Evolutionary conservation across 148 eudicot genomes (phyloP).

Genomic region (Simmondsia chinensis): DNA sequence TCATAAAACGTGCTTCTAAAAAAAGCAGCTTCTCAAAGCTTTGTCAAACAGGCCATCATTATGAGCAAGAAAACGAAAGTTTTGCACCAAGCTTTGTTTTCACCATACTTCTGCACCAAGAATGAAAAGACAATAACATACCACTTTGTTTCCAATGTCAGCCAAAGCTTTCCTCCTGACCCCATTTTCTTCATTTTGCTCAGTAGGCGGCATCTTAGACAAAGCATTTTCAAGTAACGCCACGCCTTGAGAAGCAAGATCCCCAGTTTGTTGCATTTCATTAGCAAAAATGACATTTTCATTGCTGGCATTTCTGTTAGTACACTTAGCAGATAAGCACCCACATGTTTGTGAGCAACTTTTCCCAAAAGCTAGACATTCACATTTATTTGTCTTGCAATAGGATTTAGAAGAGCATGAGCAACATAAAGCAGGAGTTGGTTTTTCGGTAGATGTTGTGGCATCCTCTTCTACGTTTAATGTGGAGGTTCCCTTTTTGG

Average conservation of each 20-base stretch:
- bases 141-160: slow-evolving; percentile 81
- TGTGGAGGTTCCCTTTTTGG: slow-evolving; percentile 10
- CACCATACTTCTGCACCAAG: not conserved
- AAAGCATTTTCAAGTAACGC: slow-evolving; percentile 65
- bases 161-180: slow-evolving; percentile 65
- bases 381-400: slow-evolving; percentile 79
- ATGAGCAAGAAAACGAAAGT: not conserved
- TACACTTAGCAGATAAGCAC: slow-evolving; percentile 54
- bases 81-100: no score
- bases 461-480: no score
- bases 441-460: slow-evolving; percentile 13
- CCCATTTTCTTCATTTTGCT: slow-evolving; percentile 28
- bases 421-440: slow-evolving; percentile 40
- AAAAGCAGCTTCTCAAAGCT: no score
- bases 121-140: slow-evolving; percentile 13
- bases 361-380: slow-evolving; percentile 58
- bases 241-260: slow-evolving; percentile 79
- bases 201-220: slow-evolving; percentile 37
- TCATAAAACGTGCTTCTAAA: no score
- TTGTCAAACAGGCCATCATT: no score
- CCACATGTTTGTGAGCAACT: slow-evolving; percentile 47
- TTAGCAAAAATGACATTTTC: slow-evolving; percentile 6
- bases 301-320: slow-evolving; percentile 35
- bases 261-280: slow-evolving; percentile 15
- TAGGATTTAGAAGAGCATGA: slow-evolving; percentile 54